Evolutionary conservation across 2,329 filamentous ascomycete genomes (phyloP).

Genomic region (Hymenoscyphus scutula): DNA sequence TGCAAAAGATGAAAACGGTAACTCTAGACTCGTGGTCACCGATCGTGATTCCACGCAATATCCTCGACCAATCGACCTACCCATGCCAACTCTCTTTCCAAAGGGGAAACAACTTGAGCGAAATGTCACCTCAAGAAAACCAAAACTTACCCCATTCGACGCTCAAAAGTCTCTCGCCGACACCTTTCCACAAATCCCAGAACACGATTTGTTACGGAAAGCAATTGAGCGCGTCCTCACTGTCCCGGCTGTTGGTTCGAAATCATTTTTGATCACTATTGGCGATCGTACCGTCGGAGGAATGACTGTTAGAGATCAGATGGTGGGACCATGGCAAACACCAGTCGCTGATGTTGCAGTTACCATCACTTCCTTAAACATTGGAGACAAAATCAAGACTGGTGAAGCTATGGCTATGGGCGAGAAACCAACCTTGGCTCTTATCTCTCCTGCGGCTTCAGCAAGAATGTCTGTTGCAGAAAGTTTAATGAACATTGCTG

Average conservation of each 20-base stretch:
- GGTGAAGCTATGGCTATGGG: slow-evolving; percentile 99
- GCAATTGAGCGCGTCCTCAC: slow-evolving; percentile 79
- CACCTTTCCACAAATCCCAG: slow-evolving; percentile 41
- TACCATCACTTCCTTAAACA: slow-evolving; percentile 75
- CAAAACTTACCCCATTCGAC: slow-evolving; percentile 70
- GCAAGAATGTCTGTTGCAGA: slow-evolving; percentile 96
- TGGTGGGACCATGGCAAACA: slow-evolving; percentile 95
- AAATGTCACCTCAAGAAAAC: slow-evolving; percentile 67
- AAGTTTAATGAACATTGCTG: slow-evolving; percentile 88
- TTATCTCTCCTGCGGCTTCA: slow-evolving; percentile 87
- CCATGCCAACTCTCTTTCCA: slow-evolving; percentile 85
- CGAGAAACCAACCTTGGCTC: slow-evolving; percentile 82
- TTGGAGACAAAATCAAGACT: slow-evolving; percentile 64
- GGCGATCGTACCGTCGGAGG: slow-evolving; percentile 90
- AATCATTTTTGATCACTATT: slow-evolving; percentile 96
- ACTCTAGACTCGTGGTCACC: slow-evolving; percentile 72
- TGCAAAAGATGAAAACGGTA: slow-evolving; percentile 58
- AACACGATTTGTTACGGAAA: slow-evolving; percentile 49
- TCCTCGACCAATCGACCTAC: slow-evolving; percentile 80
- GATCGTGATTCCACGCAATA: slow-evolving; percentile 75
- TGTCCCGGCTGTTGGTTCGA: slow-evolving; percentile 89
- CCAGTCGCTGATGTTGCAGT: slow-evolving; percentile 94
- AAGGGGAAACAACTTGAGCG: slow-evolving; percentile 80
- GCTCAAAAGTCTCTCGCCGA: slow-evolving; percentile 60
- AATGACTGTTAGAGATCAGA: slow-evolving; percentile 84